A percentile compares a stretch with the other conserved stretches of the same genome.
Evolutionary conservation across 257 asterid genomes (phyloP).

Genomic region (Haberlea rhodopensis): DNA sequence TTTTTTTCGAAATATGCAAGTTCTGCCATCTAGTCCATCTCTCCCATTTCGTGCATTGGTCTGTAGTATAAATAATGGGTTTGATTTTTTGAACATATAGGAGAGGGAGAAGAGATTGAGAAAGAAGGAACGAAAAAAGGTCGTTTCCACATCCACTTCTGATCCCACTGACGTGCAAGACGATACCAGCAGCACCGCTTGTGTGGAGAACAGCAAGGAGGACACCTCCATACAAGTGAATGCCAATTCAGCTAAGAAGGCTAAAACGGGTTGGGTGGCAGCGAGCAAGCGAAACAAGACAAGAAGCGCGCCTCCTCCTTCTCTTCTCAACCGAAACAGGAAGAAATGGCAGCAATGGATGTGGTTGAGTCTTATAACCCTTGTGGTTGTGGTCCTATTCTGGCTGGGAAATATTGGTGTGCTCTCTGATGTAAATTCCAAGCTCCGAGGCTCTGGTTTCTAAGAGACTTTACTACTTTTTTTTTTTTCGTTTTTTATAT

Average conservation of each 20-base stretch:
- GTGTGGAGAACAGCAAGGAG: constrained; percentile 45
- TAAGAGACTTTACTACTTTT: constrained; percentile 25
- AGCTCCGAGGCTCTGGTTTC: constrained; percentile 39
- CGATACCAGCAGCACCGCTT: constrained; percentile 35
- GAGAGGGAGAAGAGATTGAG: constrained; percentile 93
- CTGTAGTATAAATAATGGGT: too few species aligned
- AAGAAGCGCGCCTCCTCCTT: constrained; percentile 65
- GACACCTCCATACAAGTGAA: constrained; percentile 37
- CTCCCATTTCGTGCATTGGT: too few species aligned
- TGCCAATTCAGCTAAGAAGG: constrained; percentile 41
- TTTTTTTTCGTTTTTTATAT: not conserved
- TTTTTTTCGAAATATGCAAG: not conserved
- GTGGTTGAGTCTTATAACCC: constrained; percentile 55
- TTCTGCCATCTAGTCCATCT: constrained; percentile 7
- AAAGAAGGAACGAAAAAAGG: constrained; percentile 82
- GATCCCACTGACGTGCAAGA: constrained; percentile 36
- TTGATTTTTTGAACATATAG: constrained; percentile 38
- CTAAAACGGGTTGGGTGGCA: constrained; percentile 41
- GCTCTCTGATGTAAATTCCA: constrained; percentile 47
- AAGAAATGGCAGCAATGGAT: constrained; percentile 79
- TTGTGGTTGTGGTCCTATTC: constrained; percentile 50
- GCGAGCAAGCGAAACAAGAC: constrained; percentile 62
- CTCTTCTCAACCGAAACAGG: constrained; percentile 76
- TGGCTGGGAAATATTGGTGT: constrained; percentile 74
- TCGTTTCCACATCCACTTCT: too few species aligned